Percentiles rank a stretch among this genome's conserved stretches.
Conservation (phyloP, 176 grass and related monocot genomes). For the Oryza rufipogon region DNA sequence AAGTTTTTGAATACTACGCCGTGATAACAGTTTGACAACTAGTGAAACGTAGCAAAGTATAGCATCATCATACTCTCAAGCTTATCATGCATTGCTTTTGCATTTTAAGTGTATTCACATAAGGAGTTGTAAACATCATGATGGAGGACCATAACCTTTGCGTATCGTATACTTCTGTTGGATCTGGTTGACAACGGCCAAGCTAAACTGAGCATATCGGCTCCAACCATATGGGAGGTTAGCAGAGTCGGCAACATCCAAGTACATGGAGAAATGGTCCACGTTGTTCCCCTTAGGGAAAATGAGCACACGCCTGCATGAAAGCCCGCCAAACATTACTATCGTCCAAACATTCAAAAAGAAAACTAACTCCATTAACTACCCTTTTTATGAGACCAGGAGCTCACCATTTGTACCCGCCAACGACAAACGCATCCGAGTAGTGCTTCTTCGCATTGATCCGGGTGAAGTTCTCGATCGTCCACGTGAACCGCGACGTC, state of each 20-base stretch:
- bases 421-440: slow-evolving; percentile 71
- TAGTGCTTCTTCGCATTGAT: slow-evolving; percentile 83
- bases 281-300: slow-evolving; percentile 98
- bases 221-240: slow-evolving; percentile 86
- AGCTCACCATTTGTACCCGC: slow-evolving; percentile 80
- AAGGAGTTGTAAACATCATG: neutral
- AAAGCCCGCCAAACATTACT: slow-evolving; percentile 10
- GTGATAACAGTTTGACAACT: slow-evolving; percentile 7
- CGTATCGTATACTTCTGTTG: slow-evolving; percentile 70
- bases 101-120: slow-evolving; percentile 21
- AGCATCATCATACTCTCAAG: neutral
- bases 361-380: neutral
- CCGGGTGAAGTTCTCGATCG: slow-evolving; percentile 73
- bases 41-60: neutral
- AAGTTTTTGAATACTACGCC: neutral
- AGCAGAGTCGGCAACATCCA: slow-evolving; percentile 84
- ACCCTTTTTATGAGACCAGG: neutral
- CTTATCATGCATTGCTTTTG: slow-evolving; percentile 3
- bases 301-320: slow-evolving; percentile 81
- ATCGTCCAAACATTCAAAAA: neutral
- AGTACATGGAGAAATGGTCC: slow-evolving; percentile 87
- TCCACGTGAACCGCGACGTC: slow-evolving; percentile 78
- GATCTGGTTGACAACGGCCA: slow-evolving; percentile 85
- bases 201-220: slow-evolving; percentile 81
- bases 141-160: slow-evolving; percentile 69